phyloP scores from a whole-genome alignment of 257 asterid species.

The Verbascum thapsus region DNA sequence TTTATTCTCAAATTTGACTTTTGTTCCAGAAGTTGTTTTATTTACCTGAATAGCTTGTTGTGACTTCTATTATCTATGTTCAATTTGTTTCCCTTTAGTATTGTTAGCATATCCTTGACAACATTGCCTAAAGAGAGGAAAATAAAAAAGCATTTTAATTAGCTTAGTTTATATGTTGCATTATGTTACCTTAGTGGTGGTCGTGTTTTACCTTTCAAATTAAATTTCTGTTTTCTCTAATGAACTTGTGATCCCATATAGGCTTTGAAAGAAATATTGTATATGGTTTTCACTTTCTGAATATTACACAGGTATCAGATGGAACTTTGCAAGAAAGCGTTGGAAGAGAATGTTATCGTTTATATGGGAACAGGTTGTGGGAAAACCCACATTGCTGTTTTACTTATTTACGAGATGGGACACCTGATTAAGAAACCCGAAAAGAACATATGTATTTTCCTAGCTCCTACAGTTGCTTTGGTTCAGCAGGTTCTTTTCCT shows the following conservation, averaged over 20 bases:
- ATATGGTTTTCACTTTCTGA: conserved; percentile 19
- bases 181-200: conserved; percentile 17
- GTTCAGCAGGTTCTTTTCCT: conserved; percentile 78
- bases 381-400: conserved; percentile 88
- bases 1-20: not conserved
- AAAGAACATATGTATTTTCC: conserved; percentile 80
- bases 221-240: conserved; percentile 9
- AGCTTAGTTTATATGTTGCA: conserved; percentile 21
- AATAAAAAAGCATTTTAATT: conserved; percentile 4
- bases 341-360: conserved; percentile 77
- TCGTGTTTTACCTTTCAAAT: conserved; percentile 8
- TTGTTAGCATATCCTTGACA: not conserved
- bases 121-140: conserved; percentile 3
- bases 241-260: conserved; percentile 21
- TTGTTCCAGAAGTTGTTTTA: conserved; percentile 17
- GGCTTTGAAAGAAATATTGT: not conserved
- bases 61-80: conserved; percentile 1
- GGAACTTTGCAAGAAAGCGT: conserved; percentile 85
- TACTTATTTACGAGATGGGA: conserved; percentile 91
- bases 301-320: conserved; percentile 72
- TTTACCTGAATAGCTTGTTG: not conserved
- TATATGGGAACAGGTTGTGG: conserved; percentile 96
- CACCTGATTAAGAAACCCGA: conserved; percentile 86
- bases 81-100: conserved; percentile 1
- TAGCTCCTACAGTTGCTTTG: conserved; percentile 94